Conservation (phyloP, 1,284 basidiomycete genomes). For the Neolentinus lepideus region DNA sequence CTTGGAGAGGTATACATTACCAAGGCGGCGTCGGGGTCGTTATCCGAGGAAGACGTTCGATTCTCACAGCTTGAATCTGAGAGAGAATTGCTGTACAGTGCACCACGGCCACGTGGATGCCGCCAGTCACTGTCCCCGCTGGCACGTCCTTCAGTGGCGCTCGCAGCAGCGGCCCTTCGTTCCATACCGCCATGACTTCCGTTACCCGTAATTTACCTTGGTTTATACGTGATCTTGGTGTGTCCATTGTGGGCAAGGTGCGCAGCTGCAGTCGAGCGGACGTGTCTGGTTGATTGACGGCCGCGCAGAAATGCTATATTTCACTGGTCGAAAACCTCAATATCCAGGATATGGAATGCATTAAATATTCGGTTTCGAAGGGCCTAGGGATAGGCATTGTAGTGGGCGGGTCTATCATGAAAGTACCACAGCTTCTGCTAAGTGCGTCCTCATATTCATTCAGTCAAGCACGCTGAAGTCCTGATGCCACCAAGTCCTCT, state of each 20-base stretch:
- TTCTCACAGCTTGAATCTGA: not conserved
- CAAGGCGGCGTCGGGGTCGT: not conserved
- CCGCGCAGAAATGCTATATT: conserved; percentile 77
- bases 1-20: not conserved
- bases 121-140: not conserved
- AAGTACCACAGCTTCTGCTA: conserved; percentile 82
- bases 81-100: not conserved
- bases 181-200: conserved; percentile 43
- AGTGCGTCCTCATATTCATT: conserved; percentile 40
- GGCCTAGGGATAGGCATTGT: conserved; percentile 91
- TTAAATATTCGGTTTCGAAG: conserved; percentile 91
- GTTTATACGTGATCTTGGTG: conserved; percentile 76
- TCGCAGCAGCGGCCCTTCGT: not conserved
- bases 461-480: not conserved
- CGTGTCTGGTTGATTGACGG: not conserved
- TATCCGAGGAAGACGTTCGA: not conserved
- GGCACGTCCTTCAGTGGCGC: not conserved
- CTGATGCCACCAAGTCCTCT: conserved; percentile 34
- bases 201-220: conserved; percentile 74
- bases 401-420: conserved; percentile 90
- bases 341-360: conserved; percentile 75
- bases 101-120: not conserved
- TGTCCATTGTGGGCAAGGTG: conserved; percentile 79
- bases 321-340: conserved; percentile 87
- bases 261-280: conserved; percentile 17